Percentiles rank a stretch among this genome's conserved stretches.
Evolutionary conservation across 2,329 filamentous ascomycete genomes (phyloP).

Genomic region (Thielaviopsis euricoi): DNA sequence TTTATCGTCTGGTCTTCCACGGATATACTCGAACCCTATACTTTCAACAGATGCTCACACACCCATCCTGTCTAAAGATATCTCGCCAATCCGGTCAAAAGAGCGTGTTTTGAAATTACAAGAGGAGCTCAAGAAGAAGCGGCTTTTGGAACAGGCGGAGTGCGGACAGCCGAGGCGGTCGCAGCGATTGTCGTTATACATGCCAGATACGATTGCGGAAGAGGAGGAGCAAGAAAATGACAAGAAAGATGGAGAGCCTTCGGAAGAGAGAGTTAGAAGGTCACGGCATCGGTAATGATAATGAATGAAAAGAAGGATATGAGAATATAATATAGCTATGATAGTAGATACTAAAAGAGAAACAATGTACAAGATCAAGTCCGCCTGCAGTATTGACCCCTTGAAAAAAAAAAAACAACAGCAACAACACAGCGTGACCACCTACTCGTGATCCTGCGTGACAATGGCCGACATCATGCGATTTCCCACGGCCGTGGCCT

Average conservation of each 20-base stretch:
- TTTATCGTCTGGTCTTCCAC: not conserved
- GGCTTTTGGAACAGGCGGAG: not conserved
- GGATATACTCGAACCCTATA: not conserved
- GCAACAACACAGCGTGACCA: not conserved
- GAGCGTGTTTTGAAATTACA: not conserved
- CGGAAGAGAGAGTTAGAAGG: too few relatives aligned
- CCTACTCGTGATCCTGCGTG: constrained; percentile 29
- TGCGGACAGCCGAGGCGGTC: not conserved
- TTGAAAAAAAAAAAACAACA: too few relatives aligned
- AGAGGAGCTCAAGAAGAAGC: not conserved
- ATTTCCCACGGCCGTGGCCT: constrained; percentile 76
- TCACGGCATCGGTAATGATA: too few relatives aligned
- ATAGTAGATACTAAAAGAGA: not conserved
- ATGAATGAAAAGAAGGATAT: too few relatives aligned
- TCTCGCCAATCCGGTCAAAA: not conserved
- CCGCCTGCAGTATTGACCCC: not conserved
- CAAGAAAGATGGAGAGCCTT: too few relatives aligned
- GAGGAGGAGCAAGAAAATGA: not conserved
- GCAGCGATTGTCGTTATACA: not conserved
- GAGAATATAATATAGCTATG: too few relatives aligned
- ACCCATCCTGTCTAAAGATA: not conserved
- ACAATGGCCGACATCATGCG: constrained; percentile 95
- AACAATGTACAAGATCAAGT: not conserved
- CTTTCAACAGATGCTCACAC: not conserved
- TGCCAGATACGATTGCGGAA: not conserved